Evolutionary conservation across 129 eudicot genomes (phyloP).

Genomic region (Saposhnikovia divaricata): DNA sequence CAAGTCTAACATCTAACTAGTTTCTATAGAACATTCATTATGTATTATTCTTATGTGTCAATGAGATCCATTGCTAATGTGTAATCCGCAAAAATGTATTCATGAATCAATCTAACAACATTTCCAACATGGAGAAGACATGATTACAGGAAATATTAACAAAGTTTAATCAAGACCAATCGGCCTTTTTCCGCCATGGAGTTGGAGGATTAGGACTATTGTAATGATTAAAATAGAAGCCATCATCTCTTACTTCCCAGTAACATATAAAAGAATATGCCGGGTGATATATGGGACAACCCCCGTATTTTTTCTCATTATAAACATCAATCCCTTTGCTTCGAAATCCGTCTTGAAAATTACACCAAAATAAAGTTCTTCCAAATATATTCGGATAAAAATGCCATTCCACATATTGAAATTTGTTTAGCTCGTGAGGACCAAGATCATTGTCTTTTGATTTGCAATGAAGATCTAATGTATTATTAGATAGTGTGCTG

Average conservation of each 20-base stretch:
- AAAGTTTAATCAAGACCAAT: neutral
- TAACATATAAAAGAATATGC: neutral
- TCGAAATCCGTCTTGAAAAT: neutral
- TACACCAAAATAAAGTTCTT: neutral
- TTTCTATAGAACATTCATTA: no score
- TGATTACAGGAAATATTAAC: no score
- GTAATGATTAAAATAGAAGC: neutral
- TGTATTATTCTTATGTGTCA: no score
- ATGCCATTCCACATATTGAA: neutral
- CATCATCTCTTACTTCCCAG: conserved; percentile 2
- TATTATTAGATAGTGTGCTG: neutral
- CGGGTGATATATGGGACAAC: neutral
- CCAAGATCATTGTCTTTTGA: conserved; percentile 4
- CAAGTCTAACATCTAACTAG: no score
- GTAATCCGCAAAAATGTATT: no score
- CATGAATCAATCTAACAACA: no score
- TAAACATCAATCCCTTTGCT: neutral
- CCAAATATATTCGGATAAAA: neutral
- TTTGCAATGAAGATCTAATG: neutral
- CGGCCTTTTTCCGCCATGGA: neutral
- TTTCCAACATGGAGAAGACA: no score
- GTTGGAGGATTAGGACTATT: neutral
- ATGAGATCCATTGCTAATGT: no score
- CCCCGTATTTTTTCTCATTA: conserved; percentile 4
- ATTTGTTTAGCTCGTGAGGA: neutral